Base-by-base conservation (phyloP, 73 alveolate species). In the Tetrahymena thermophila region DNA sequence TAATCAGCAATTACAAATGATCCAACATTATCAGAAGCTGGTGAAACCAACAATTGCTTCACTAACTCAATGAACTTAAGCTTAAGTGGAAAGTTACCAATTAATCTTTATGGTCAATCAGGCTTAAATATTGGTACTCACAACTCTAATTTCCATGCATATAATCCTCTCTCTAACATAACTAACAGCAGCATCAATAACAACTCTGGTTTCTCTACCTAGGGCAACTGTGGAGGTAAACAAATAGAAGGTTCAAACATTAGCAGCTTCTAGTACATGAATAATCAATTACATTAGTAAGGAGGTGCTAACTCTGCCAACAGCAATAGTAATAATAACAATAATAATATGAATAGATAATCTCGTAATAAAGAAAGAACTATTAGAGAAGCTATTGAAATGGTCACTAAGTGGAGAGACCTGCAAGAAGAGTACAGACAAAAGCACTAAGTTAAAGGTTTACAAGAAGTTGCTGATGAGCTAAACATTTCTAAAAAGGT, bases 291-390 rank as follows among this genome's bases (percentile, higher is more conserved):
- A 31, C 34, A 56, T 21, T 71, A 71, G 11, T 8, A 71, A 71
- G 89, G 89, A 28, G 89, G 35, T 25, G 43, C 17, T 11, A 50
- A 50, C 10, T 50, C 83, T 50, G 83, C 83, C 6, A 50, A 50
- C 10, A 50, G 83, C 89, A 71, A 71, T 21, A 71, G 89, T 31
- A 71, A 31, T n/a, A 71, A 71, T 25, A 28, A n/a, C 23, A 31
- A n/a, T n/a, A 71, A 19, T 40, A 71, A 71, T n/a, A 71, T 71
- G 89, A 71, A 31, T 34, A 71, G 89, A 71, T 71, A 71, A n/a
- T 71, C 89, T 71, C 89, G 89, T 71, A 71, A 71, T n/a, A 71
- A 71, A 71, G 89, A 71, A 71, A 71, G 89, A 71, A 71, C 89
- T 23, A 71, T 71, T 4, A 71, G 89, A 71, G 89, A 71, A 25